Percentiles rank a stretch among this genome's conserved stretches.
phyloP scores from a whole-genome alignment of 208 protist species.

The Herpetomonas samuelpessoai region DNA sequence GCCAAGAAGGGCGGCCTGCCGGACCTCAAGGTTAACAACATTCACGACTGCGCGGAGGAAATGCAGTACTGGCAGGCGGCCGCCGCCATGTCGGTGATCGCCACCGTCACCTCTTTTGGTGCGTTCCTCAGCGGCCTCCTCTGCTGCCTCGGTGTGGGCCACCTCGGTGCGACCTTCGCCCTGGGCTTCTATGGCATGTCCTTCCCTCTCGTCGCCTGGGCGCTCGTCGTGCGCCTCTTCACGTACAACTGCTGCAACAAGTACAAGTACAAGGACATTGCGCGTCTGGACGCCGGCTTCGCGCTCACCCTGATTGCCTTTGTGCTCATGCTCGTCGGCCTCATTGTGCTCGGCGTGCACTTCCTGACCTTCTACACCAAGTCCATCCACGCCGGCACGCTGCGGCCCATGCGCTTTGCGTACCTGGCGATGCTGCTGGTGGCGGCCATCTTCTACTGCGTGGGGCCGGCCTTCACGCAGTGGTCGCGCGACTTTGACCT shows the following conservation, averaged over 20 bases:
- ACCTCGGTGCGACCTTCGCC: conserved; percentile 36
- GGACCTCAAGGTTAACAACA: conserved; percentile 20
- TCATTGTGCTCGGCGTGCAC: conserved; percentile 27
- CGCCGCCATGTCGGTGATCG: conserved; percentile 35
- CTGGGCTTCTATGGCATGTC: conserved; percentile 37
- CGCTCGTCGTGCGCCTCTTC: conserved; percentile 29
- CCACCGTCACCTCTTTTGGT: conserved; percentile 23
- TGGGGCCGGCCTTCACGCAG: conserved; percentile 29
- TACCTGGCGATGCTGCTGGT: conserved; percentile 26
- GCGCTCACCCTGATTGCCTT: conserved; percentile 40
- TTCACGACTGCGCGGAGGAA: conserved; percentile 44
- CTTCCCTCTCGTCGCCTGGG: conserved; percentile 41
- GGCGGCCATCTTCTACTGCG: conserved; percentile 42
- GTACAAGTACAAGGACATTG: conserved; percentile 25
- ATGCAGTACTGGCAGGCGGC: conserved; percentile 48
- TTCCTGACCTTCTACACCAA: conserved; percentile 38
- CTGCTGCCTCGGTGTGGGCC: conserved; percentile 27
- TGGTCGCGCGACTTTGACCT: conserved; percentile 28
- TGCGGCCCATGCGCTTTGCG: conserved; percentile 26
- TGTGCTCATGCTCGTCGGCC: conserved; percentile 18
- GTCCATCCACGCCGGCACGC: conserved; percentile 33
- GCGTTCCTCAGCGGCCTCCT: conserved; percentile 29
- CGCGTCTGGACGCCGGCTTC: conserved; percentile 43
- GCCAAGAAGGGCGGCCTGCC: conserved; percentile 32
- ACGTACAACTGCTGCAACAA: conserved; percentile 41